Percentiles rank a stretch among this genome's conserved stretches.
phyloP scores from a whole-genome alignment of 2,329 filamentous ascomycete genomes.

The Uncinocarpus reesii region DNA sequence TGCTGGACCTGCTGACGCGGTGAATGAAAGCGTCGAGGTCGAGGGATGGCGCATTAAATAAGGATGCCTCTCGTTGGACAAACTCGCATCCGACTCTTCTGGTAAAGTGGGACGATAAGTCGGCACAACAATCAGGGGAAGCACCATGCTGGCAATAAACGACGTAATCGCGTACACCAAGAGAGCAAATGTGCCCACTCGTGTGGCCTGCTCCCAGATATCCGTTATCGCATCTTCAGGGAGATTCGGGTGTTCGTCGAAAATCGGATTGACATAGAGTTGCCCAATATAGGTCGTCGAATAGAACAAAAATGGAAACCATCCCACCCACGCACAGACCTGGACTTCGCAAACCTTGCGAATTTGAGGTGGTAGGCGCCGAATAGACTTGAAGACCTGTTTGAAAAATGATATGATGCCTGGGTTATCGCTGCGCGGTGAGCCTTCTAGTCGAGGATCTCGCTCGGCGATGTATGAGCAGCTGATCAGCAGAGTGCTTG shows the following conservation, averaged over 20 bases:
- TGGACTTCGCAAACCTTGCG: conserved; percentile 71
- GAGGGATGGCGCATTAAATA: conserved; percentile 24
- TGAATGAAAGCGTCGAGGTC: conserved; percentile 26
- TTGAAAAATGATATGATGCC: conserved; percentile 71
- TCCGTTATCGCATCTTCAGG: conserved; percentile 62
- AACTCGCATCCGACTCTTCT: conserved; percentile 8
- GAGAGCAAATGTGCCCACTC: conserved; percentile 79
- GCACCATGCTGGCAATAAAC: conserved; percentile 65
- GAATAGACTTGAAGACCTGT: conserved; percentile 65
- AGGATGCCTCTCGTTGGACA: conserved; percentile 9
- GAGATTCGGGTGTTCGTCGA: conserved; percentile 68
- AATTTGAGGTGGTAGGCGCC: conserved; percentile 69
- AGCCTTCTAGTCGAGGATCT: conserved; percentile 64
- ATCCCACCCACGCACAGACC: conserved; percentile 84
- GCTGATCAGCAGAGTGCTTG: conserved; percentile 59
- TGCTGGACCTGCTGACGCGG: conserved; percentile 25
- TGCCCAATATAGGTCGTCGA: conserved; percentile 89
- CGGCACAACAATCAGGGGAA: conserved; percentile 77
- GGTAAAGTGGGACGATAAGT: conserved; percentile 46
- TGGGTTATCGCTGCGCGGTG: conserved; percentile 48
- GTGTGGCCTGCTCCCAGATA: conserved; percentile 74
- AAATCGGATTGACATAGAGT: conserved; percentile 76
- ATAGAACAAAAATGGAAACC: conserved; percentile 94
- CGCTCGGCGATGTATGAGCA: conserved; percentile 61
- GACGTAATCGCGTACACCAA: conserved; percentile 81